Evolutionary conservation across 225 moss, liverwort and hornwort genomes (phyloP), one percentile per base, ranked within the genome.

Genomic region (Physcomitrium patens): DNA sequence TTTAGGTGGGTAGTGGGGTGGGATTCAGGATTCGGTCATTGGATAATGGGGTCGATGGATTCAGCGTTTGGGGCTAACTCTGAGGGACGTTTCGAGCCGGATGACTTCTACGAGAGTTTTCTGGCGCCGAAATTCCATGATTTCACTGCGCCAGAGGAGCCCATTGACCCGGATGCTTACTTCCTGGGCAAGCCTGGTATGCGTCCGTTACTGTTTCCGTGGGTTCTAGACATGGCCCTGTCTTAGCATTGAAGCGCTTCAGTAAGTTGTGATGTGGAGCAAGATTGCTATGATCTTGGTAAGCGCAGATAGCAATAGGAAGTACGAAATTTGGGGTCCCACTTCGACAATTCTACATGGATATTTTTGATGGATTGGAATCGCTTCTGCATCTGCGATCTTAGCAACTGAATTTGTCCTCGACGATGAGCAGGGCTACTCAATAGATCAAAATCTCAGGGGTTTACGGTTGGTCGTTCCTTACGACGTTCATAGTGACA

Each of bases 71-170:
- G 52, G 9, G 14, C 51, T 2, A 31, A 7, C 31, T 57, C 69
- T n/a, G 75, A 43, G 48, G 42, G 53, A 0, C 66, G 60, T 12
- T 81, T 81, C 55, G 81, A 76, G 72, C 66, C 76, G 15, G 76
- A 81, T 72, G 81, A 54, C 10, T 81, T 81, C 45, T 81, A 81
- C 46, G 76, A 81, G 62, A 81, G 76, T 67, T 76, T 81, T 59
- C 71, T 71, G 60, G 81, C 76, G 4, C 81, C 76, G 20, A 81
- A 81, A 53, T 81, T 81, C 66, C 76, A 81, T 27, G 76, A 81
- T 66, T 81, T 81, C 20, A 67, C 72, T 2, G 81, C 72, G 1
- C 72, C 76, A 8, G 81, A 76, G 76, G 71, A 71, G 45, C 60
- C 76, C 44, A 72, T 71, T 12, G 81, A 81, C 60, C 76, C 76